Base-by-base conservation (phyloP, 371 early-diverging fungal genomes). In the Basidiobolus meristosporus region DNA sequence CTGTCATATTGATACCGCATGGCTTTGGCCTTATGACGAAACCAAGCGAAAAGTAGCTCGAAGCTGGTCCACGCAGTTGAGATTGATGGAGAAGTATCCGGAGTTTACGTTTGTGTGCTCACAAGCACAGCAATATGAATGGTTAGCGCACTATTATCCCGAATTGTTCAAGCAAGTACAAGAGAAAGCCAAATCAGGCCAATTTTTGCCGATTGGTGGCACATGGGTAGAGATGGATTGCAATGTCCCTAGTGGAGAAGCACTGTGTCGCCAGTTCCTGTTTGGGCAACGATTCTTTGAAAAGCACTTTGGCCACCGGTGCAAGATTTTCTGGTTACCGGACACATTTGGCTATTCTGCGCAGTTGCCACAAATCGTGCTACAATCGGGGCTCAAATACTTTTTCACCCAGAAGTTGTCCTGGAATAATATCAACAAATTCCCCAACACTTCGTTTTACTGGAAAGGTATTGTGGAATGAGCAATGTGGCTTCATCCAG, bases 191-290 rank as follows among this genome's bases (percentile, higher is more conserved):
- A 70, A 73, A 43, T 42, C 44, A 1, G 90, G 87, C 0, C 73
- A 79, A 58, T 97, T 96, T 62, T 68, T 89, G 33, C 86, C 90
- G n/a, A 80, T 91, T 50, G 98, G 98, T 23, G 88, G 64, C 45
- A 87, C 92, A 12, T 97, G 96, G 96, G 79, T 93, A 9, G 98
- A 97, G 56, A 95, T 87, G 91, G 98, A 97, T 54, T 82, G 87
- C 54, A 97, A 97, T 55, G 59, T 93, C 44, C 95, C 96, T 22
- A 80, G 82, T 40, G 98, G 98, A 1, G 98, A 97, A 54, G 73
- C 90, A 0, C 57, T 97, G 31, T 79, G 79, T 33, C 70, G 98
- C 18, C 95, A 97, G 52, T 90, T 97, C 57, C 54, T 97, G 17
- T 73, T 85, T 18, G 98, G 77, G 44, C 90, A 93, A 56, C 65